phyloP scores from a whole-genome alignment of 2,329 filamentous ascomycete species.

The Ceratocystis diversiconidia region DNA sequence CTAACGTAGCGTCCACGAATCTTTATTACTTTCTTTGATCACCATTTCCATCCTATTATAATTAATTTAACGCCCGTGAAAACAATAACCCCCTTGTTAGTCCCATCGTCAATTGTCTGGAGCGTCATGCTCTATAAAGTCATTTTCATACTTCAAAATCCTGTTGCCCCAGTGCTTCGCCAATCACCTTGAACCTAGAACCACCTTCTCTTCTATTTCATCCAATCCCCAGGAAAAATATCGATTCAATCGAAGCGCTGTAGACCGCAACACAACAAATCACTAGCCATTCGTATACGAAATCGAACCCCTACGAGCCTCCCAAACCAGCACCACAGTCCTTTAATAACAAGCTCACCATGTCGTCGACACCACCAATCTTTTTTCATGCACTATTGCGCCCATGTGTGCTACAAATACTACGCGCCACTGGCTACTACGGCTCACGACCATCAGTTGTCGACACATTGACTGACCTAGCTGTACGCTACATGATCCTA shows the following conservation, averaged over 20 bases:
- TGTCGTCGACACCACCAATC: constrained; percentile 34
- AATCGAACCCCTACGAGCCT: neutral
- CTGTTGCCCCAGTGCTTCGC: neutral
- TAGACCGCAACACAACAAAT: neutral
- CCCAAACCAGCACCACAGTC: neutral
- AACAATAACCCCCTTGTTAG: neutral
- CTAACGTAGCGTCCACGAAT: neutral
- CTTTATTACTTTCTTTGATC: neutral
- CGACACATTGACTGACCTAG: constrained; percentile 76
- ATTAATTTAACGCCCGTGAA: neutral
- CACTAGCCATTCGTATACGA: neutral
- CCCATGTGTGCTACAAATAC: constrained; percentile 75
- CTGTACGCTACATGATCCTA: constrained; percentile 63
- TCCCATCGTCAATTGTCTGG: neutral
- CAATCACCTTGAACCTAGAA: neutral
- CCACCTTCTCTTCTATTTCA: neutral
- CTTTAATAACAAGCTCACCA: constrained; percentile 21
- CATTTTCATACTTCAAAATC: neutral
- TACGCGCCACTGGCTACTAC: constrained; percentile 84
- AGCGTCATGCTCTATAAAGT: constrained; percentile 1
- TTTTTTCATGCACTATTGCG: constrained; percentile 64
- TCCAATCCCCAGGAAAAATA: neutral
- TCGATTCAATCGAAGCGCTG: neutral
- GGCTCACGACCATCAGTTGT: constrained; percentile 66
- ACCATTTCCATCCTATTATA: neutral